phyloP scores from a whole-genome alignment of 2,329 filamentous ascomycete genomes.

The Alternaria gansuensis region DNA sequence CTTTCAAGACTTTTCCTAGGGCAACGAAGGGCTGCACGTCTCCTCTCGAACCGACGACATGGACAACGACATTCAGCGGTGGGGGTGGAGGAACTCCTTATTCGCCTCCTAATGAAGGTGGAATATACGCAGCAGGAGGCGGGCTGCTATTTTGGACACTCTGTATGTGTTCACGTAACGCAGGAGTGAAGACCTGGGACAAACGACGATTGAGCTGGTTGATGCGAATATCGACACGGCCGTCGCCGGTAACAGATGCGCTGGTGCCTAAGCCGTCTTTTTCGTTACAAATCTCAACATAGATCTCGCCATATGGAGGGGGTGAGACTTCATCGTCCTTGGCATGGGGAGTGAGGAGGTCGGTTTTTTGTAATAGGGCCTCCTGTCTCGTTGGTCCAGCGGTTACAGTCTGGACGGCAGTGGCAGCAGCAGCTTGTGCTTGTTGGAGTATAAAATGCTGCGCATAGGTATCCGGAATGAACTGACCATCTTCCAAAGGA shows the following conservation, averaged over 20 bases:
- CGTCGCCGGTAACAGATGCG: slow-evolving; percentile 56
- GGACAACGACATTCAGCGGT: slow-evolving; percentile 63
- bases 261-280: slow-evolving; percentile 49
- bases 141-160: slow-evolving; percentile 23
- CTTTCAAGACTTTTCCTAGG: slow-evolving; percentile 60
- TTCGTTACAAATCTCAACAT: slow-evolving; percentile 46
- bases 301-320: slow-evolving; percentile 44
- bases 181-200: slow-evolving; percentile 35
- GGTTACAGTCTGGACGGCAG: slow-evolving; percentile 31
- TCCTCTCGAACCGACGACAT: slow-evolving; percentile 63
- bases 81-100: slow-evolving; percentile 14
- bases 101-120: slow-evolving; percentile 20
- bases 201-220: slow-evolving; percentile 34
- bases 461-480: slow-evolving; percentile 24
- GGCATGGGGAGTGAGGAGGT: slow-evolving; percentile 30
- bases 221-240: slow-evolving; percentile 42
- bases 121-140: slow-evolving; percentile 1
- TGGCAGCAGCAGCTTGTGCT: slow-evolving; percentile 35
- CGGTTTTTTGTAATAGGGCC: slow-evolving; percentile 31
- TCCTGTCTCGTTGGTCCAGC: slow-evolving; percentile 21
- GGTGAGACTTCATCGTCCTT: slow-evolving; percentile 38
- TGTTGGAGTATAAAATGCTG: slow-evolving; percentile 44
- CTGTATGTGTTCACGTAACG: slow-evolving; percentile 22
- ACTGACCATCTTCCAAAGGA: slow-evolving; percentile 20
- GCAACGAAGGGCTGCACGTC: slow-evolving; percentile 69